These are phyloP conservation scores for Teratosphaeriaceae sp. DNA, from an alignment of 2,329 filamentous ascomycete species.

Conservation along the genomic window DNA sequence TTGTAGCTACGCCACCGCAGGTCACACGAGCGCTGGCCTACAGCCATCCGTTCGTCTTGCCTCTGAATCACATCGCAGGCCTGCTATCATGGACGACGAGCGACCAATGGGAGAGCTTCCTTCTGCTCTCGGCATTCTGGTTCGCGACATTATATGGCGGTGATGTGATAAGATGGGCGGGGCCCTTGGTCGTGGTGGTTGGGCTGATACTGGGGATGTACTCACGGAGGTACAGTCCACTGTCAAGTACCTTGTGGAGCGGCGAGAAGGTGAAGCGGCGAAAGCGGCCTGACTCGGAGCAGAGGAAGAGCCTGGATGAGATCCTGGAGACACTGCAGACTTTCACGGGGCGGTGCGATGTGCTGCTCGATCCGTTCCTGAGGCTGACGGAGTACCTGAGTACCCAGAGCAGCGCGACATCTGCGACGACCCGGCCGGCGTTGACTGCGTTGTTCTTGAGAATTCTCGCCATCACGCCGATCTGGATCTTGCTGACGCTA, in stretches of 20 bases:
- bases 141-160: constrained; percentile 79
- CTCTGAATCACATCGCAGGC: constrained; percentile 77
- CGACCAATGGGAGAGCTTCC: constrained; percentile 95
- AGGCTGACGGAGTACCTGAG: constrained; percentile 82
- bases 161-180: constrained; percentile 69
- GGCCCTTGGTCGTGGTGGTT: constrained; percentile 74
- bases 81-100: constrained; percentile 89
- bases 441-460: constrained; percentile 85
- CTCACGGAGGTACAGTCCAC: constrained; percentile 75
- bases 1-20: constrained; percentile 89
- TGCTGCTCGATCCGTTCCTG: constrained; percentile 81
- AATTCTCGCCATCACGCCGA: constrained; percentile 76
- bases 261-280: constrained; percentile 51
- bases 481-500: constrained; percentile 79
- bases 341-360: constrained; percentile 86
- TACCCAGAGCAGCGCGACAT: constrained; percentile 80
- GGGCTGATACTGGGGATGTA: constrained; percentile 89
- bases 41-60: constrained; percentile 87
- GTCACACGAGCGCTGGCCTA: constrained; percentile 92
- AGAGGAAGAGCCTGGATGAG: constrained; percentile 93
- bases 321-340: constrained; percentile 90
- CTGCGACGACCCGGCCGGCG: constrained; percentile 82
- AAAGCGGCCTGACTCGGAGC: constrained; percentile 50
- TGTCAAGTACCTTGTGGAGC: constrained; percentile 78
- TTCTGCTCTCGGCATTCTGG: constrained; percentile 83